Base-by-base conservation (phyloP, 306 rosid species). In the Malus sieversii region DNA sequence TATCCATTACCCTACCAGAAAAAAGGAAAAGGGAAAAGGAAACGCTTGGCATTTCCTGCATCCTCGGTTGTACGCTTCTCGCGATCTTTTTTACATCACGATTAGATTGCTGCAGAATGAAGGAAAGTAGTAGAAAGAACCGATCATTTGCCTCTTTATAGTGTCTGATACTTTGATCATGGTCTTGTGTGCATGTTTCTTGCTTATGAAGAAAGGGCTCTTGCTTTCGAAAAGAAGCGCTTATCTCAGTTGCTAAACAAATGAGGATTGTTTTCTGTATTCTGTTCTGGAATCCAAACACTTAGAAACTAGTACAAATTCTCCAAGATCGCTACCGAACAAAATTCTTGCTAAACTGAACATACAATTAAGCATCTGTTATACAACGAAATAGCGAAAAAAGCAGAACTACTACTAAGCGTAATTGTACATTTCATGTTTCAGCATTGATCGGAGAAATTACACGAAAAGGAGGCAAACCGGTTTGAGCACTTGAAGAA, bases 401-500 rank as follows among this genome's bases (percentile, higher is more conserved):
- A 15, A 22, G 4, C 58, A 27, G 1, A 18, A 42, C 22, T 51
- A 60, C 8, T 11, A 19, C 19, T 40, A 10, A 58, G 67, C 20
- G 11, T 30, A 62, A 5, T 18, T 55, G 23, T 60, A 57, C 18
- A 72, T 45, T 29, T 23, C 62, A 74, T 53, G 53, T 68, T 80
- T 66, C 77, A 69, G 9, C 61, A 60, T 55, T 62, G 63, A 23
- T 23, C 12, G 81, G 63, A 32, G 67, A 75, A 74, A 29, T 70
- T 68, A 75, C 73, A 45, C 57, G 62, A 20, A 86, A 85, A 67
- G 89, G 78, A 46, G 82, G 76, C 66, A 80, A 2, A 70, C 71
- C 71, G 23, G 85, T 81, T 74, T 63, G 80, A 35, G 42, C 71
- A 80, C 78, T 74, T 19, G 86, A 84, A 79, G 81, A 87, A 68